Conservation (phyloP, 768 basidiomycete species). For the Trametes cubensis region DNA sequence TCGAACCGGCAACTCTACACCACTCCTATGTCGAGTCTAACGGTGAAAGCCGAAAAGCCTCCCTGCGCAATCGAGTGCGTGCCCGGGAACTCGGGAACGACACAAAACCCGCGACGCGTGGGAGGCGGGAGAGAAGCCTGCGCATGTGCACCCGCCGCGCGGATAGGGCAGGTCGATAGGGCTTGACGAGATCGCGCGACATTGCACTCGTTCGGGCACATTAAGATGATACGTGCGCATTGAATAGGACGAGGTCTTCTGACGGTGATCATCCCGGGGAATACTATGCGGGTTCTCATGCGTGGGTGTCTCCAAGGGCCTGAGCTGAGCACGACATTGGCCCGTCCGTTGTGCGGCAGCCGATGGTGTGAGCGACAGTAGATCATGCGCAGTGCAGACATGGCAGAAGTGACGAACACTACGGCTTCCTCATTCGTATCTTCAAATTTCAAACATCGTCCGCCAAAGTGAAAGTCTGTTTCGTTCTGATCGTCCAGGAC, state of each 20-base stretch:
- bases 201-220: constrained; percentile 15
- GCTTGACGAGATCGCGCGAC: constrained; percentile 8
- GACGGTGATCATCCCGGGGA: constrained; percentile 21
- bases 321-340: neutral
- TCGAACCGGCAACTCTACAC: constrained; percentile 23
- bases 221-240: constrained; percentile 8
- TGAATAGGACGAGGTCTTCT: constrained; percentile 14
- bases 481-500: neutral
- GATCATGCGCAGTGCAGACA: neutral
- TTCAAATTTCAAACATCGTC: constrained; percentile 1
- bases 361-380: constrained; percentile 16
- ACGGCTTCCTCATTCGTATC: constrained; percentile 11
- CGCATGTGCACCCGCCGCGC: constrained; percentile 3
- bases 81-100: constrained; percentile 2
- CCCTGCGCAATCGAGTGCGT: constrained; percentile 5
- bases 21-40: constrained; percentile 20
- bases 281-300: constrained; percentile 18
- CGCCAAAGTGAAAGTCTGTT: constrained; percentile 7
- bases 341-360: constrained; percentile 11
- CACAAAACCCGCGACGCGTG: constrained; percentile 9
- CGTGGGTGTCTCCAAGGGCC: constrained; percentile 9
- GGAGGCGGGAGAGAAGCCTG: constrained; percentile 5
- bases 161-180: constrained; percentile 7
- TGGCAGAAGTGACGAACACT: constrained; percentile 4
- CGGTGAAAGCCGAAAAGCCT: constrained; percentile 16